Base-by-base conservation (phyloP, 2,329 filamentous ascomycete species). In the Raffaelea ambrosiae region DNA sequence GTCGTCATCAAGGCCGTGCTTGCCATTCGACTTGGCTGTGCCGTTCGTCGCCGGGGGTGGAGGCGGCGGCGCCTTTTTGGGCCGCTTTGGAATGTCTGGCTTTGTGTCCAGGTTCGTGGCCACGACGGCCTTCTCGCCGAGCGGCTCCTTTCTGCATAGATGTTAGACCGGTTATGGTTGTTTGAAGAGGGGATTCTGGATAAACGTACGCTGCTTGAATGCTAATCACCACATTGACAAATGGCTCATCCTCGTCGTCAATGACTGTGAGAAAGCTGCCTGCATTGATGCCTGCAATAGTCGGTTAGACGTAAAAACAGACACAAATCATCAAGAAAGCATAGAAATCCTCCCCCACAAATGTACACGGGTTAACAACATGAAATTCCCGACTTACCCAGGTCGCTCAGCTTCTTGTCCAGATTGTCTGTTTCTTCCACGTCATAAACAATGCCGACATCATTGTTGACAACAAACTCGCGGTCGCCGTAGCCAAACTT, bases 371-470 rank as follows among this genome's bases (percentile, higher is more conserved):
- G 13, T 16, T n/a, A 41, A 38, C 9, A 36, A 36, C 23, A 21
- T 22, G 18, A 39, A 21, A 26, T 8, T 4, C 10, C n/a, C 14
- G 14, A 52, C 68, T 57, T 70, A 79, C 80, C 86, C 9, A 96
- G 73, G 19, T 95, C 86, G 22, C 66, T 73, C 44, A 98, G 74
- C 51, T 85, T 89, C 69, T 88, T 94, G 1, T 72, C 65, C 1
- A 97, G 69, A 58, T 96, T 94, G 49, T 94, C 87, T 4, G 88
- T 88, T 58, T 95, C 80, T 48, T 97, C 93, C 0, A 83, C 79
- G 58, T 97, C 93, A 58, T 95, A 97, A 39, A 97, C 73, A n/a
- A 90, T 73, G 44, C 84, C 84, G 10, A 77, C 71, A 7, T 88
- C 83, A 49, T 79, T 88, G 59, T 77, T 85, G 49, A 97, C 70